A percentile compares a stretch with the other conserved stretches of the same genome.
These are phyloP conservation scores for Xylaria sp. DNA, from an alignment of 2,329 filamentous ascomycete genomes.

Conservation along the genomic window DNA sequence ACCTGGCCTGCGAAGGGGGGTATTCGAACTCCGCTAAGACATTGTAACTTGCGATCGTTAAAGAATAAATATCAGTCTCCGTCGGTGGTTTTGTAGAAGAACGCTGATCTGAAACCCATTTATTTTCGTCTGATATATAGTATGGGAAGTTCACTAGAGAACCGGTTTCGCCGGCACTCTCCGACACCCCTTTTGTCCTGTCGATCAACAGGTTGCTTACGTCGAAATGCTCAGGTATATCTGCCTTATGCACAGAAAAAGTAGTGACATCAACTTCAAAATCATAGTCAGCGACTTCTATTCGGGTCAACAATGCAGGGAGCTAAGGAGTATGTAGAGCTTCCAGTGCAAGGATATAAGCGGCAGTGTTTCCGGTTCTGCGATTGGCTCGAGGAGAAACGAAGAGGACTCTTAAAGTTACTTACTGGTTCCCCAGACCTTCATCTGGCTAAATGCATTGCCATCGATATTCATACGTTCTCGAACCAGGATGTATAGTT, in stretches of 20 bases:
- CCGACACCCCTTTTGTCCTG: slow-evolving; percentile 1
- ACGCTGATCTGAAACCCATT: slow-evolving; percentile 39
- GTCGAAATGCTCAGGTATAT: slow-evolving; percentile 36
- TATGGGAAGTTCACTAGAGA: slow-evolving; percentile 39
- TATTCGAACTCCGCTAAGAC: slow-evolving; percentile 63
- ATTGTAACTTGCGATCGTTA: slow-evolving; percentile 62
- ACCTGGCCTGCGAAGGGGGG: slow-evolving; percentile 56
- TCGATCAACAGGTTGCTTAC: slow-evolving; percentile 14
- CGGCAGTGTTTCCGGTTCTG: background rate
- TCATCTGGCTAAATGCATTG: slow-evolving; percentile 61
- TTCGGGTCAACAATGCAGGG: background rate
- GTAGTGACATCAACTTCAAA: slow-evolving; percentile 52
- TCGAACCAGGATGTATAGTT: slow-evolving; percentile 65
- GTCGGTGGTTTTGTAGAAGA: background rate
- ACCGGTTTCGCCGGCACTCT: background rate
- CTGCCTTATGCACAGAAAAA: slow-evolving; percentile 34
- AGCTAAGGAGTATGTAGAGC: background rate
- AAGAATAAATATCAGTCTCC: slow-evolving; percentile 30
- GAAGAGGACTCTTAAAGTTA: background rate
- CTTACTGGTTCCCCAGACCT: slow-evolving; percentile 60
- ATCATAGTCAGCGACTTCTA: slow-evolving; percentile 7
- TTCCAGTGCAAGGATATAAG: background rate
- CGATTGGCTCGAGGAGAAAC: background rate
- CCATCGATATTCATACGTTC: slow-evolving; percentile 52
- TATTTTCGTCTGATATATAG: slow-evolving; percentile 35